Evolutionary conservation across 441 rosid species (phyloP), one percentile per base, ranked within the genome.

Genomic region (Dalechampia spathulata): DNA sequence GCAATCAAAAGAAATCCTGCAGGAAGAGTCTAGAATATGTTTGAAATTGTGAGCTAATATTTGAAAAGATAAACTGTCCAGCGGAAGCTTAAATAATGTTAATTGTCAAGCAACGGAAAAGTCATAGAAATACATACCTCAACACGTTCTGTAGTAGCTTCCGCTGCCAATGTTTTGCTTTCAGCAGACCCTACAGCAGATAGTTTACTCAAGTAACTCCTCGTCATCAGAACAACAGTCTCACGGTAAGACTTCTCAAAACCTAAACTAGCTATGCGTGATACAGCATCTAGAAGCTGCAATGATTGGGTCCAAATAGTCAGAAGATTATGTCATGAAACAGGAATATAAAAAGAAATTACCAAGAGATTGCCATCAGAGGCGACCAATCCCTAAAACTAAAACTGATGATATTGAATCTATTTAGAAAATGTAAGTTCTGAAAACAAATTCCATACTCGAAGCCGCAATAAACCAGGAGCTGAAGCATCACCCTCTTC

Each of bases 211-310:
- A 93, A 66, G 73, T 94, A 94, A 75, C 95, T 84, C 73, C 98
- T 86, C 20, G 97, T 90, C 97, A 94, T 78, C 68, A 94, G 70
- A 76, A 94, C 96, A 70, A 90, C 90, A n/a, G 95, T 90, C 81
- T 94, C 99, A 13, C 99, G 94, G 65, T 86, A 90, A 37, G 98
- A 87, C 82, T 90, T 94, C 80, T 90, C 97, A 70, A 90, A 94
- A 44, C 99, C 98, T 75, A 94, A 78, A 74, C 95, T 87, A 65
- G 99, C 95, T 60, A 94, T 77, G 60, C 83, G 92, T 70, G 99
- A 87, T 63, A 86, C 94, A 65, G 96, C 99, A 86, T 90, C 99
- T 71, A 94, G 86, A 77, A 94, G 94, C 99, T 94, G 87, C 78
- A 80, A 36, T 60, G 48, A 63, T 57, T 52, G 48, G 49, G 26